Base-by-base conservation (phyloP, 768 basidiomycete species). In the Termitomyces sp. region DNA sequence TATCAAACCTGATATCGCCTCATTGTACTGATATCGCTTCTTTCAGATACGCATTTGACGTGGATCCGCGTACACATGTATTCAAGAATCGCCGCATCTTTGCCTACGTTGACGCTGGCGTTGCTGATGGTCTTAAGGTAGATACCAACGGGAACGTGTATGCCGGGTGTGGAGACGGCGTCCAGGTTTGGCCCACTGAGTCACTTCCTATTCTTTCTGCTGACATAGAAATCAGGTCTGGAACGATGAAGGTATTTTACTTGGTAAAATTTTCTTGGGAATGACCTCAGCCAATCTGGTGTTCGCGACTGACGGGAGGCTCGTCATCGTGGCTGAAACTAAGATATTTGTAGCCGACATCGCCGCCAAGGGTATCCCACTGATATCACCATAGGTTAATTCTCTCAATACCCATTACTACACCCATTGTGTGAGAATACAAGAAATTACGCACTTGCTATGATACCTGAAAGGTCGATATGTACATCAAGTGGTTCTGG, bases 71-170 rank as follows among this genome's bases (percentile, higher is more conserved):
- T 34, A 81, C 80, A 0, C 77, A 82, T 39, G 68, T 74, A 4
- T 85, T 89, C 65, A 66, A 49, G 46, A 84, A 88, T 64, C 79
- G 86, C 24, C 79, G 87, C 5, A 76, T 88, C 14, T 86, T 90
- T 61, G 86, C 87, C 0, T 88, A 82, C 60, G 64, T 72, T 8
- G 88, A 89, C 58, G 74, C 85, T 22, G 88, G 87, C 0, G 70
- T 84, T 34, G 81, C 87, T 6, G 87, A 90, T 58, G 88, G 88
- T 13, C 68, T 89, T 10, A 82, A 86, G 63, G 74, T 86, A 1
- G 89, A 91, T 63, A 71, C 71, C 4, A 67, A 76, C 0, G 87
- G 87, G 0, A 89, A 90, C 61, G 79, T 90, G 0, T 90, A 83
- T 64, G 73, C 84, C 0, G 85, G 83, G 1, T 83, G 81, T 56